Evolutionary conservation across 306 rosid genomes (phyloP), one percentile per base, ranked within the genome.

Genomic region (Dryas drummondii): DNA sequence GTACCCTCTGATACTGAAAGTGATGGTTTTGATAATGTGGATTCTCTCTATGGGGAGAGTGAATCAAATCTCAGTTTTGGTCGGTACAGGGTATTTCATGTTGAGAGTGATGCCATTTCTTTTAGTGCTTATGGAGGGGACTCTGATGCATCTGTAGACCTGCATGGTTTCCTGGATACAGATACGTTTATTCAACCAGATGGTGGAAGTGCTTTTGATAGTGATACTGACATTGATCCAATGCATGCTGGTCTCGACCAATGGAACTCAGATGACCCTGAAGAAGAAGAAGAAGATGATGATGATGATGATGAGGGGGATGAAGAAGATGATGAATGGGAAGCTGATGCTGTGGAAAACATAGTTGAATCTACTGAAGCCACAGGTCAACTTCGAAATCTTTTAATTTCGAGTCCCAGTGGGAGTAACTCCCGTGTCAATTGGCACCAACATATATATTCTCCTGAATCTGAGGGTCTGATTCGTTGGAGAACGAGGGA

Each of bases 171-270:
- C 80, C 60, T 85, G 65, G 97, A 86, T 60, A 76, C 81, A 53
- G 90, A 85, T 75, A 82, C 76, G 67, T 83, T 82, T 78, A 72
- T 71, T 81, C 81, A 86, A 55, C 91, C 78, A 0, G 83, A 76
- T 69, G 90, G 68, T 68, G 89, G 78, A 75, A 82, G 80, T 61
- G 89, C 73, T 63, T 82, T 80, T 76, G 91, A 88, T 48, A 87
- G 88, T 61, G 99, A 96, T 70, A 85, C 88, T 66, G 99, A 96
- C 78, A 96, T 92, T 27, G 98, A 96, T 83, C 99, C 99, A 27
- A 92, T 96, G 99, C 92, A 78, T 84, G 97, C 96, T 61, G 89
- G 96, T 75, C 84, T 85, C 11, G 46, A 81, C 82, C 92, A 82
- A 15, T 90, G 93, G 99, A 80, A 85, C 82, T 85, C 85, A 6